Percentiles rank a stretch among this genome's conserved stretches.
phyloP scores from a whole-genome alignment of 2,329 filamentous ascomycete genomes.

The Diaporthe vexans region DNA sequence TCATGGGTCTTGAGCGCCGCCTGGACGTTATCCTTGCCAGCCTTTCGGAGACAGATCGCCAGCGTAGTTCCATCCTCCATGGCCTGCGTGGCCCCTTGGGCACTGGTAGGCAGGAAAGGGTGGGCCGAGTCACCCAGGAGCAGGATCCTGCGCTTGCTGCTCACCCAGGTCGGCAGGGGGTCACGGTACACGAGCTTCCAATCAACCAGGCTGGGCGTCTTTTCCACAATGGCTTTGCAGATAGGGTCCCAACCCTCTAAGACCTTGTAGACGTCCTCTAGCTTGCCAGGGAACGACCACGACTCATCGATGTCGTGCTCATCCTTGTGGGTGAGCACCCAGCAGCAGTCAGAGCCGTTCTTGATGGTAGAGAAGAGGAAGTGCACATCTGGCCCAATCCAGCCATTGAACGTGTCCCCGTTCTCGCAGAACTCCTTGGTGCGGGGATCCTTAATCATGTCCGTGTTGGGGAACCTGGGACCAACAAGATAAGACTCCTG shows the following conservation, averaged over 20 bases:
- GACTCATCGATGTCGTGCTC: conserved; percentile 68
- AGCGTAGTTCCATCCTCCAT: conserved; percentile 65
- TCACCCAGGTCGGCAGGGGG: conserved; percentile 64
- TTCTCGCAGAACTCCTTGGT: conserved; percentile 68
- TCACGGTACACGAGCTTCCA: conserved; percentile 67
- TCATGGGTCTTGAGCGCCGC: conserved; percentile 59
- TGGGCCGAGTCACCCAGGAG: conserved; percentile 65
- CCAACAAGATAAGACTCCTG: neutral
- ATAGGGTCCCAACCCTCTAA: conserved; percentile 66
- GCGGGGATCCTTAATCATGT: conserved; percentile 64
- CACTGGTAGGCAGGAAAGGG: conserved; percentile 63
- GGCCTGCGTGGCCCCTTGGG: conserved; percentile 64
- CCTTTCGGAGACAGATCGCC: conserved; percentile 58
- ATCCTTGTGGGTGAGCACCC: conserved; percentile 70
- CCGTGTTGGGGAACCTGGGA: conserved; percentile 60
- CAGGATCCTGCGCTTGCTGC: conserved; percentile 57
- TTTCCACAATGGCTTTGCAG: conserved; percentile 62
- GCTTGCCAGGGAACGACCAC: conserved; percentile 66
- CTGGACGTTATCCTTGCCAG: conserved; percentile 54
- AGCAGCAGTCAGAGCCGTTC: conserved; percentile 67
- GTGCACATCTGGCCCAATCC: conserved; percentile 70
- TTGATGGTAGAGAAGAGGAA: conserved; percentile 71
- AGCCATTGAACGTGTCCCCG: conserved; percentile 71
- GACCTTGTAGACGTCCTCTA: conserved; percentile 65
- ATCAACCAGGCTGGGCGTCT: conserved; percentile 61